Base-by-base conservation (phyloP, 108 stramenopile species). In the Seminavis robusta region DNA sequence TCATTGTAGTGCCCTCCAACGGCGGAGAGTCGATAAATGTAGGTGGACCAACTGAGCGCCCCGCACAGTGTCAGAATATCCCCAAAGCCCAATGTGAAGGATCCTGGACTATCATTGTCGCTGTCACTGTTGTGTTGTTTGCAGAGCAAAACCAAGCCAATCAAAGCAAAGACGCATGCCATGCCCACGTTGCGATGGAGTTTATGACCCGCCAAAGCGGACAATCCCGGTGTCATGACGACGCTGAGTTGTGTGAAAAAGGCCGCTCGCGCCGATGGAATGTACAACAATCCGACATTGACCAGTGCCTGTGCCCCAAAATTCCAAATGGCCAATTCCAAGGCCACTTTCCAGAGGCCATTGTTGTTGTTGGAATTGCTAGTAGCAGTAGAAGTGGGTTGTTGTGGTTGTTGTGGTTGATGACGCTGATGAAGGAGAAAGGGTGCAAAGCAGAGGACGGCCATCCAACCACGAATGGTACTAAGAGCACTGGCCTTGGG, bases 221-320 rank as follows among this genome's bases (percentile, higher is more conserved):
- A 75, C n/a, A 84, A 54, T 19, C 80, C 47, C n/a, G 83, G 83
- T 21, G 83, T 84, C 54, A 77, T 59, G 5, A 84, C 64, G 26
- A 84, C 83, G 42, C 76, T 77, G 9, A 74, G 72, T 62, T 84
- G 83, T 30, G 83, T 84, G 24, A 84, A 67, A 49, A 84, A 84
- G 41, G 76, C 46, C 19, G 83, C 83, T 28, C 83, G 51, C 8
- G 79, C 79, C 28, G 79, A 77, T 4, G 64, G 54, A 42, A 66
- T 78, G 16, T 47, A 48, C 31, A 80, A 53, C 7, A 84, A 53
- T 2, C 83, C 83, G 1, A 79, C 67, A 60, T 62, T 84, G 32
- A 80, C 36, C 31, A 84, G 61, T 19, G 77, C 78, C 64, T 83
- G 78, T 1, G 83, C 79, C 31, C 77, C 73, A 51, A 71, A 77